Evolutionary conservation across 208 protist species (phyloP), one percentile per base, ranked within the genome.

Genomic region (Trypanosoma grayi): DNA sequence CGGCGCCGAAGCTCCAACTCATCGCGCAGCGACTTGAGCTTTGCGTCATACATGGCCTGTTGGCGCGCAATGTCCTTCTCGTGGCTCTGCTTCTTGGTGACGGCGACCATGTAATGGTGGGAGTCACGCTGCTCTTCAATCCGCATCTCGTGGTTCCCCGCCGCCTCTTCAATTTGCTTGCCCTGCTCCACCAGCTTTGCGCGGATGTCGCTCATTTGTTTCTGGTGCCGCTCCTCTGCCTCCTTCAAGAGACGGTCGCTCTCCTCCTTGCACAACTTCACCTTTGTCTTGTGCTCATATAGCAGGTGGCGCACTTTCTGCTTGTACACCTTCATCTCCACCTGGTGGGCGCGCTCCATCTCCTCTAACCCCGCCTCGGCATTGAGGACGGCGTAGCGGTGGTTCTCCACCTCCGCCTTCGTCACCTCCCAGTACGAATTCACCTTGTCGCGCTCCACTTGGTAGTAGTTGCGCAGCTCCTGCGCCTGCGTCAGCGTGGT

Each of bases 301-400:
- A 98, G 66, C 16, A 98, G 70, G 63, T 98, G 94, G 52, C 95
- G 93, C 27, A 98, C 92, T 75, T 98, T 98, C 70, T 99, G 96
- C 81, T 99, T 97, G 85, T 98, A 98, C 63, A 98, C 94, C 77
- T 97, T 97, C 80, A 98, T 93, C 73, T 98, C 93, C 13, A 98
- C 88, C 75, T 98, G 92, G 66, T 98, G 96, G 3, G 77, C 72
- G 28, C 97, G 93, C 79, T 98, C 94, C 41, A 91, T 59, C 72
- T 98, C 95, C 75, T 98, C 96, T 37, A 98, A 68, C 55, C 97
- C 92, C 30, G 87, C 71, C 51, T 98, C 94, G 16, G 84, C 81
- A 64, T 98, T 98, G 34, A 83, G 72, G 30, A 97, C 40, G 36
- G 71, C 73, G 24, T 81, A 70, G 39, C 83, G 79, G 37, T 56